Conservation (phyloP, 2,329 filamentous ascomycete genomes). For the Beauveria sp. region DNA sequence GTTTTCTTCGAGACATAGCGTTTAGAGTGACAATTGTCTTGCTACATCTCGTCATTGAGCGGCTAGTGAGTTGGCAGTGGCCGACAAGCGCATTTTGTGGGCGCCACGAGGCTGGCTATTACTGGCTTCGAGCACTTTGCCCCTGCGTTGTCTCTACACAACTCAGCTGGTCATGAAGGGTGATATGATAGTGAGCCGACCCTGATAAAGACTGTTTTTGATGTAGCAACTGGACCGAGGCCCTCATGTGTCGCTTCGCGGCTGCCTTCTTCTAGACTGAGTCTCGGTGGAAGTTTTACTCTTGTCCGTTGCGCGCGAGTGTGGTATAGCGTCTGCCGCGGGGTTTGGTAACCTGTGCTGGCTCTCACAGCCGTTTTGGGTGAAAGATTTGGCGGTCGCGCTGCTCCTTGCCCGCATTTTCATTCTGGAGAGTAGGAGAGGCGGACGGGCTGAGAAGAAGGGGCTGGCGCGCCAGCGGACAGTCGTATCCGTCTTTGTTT, state of each 20-base stretch:
- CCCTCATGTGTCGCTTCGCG: neutral
- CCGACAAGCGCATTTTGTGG: constrained; percentile 3
- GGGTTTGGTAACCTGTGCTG: neutral
- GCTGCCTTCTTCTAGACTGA: neutral
- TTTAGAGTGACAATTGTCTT: neutral
- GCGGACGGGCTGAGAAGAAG: neutral
- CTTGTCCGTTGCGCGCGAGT: neutral
- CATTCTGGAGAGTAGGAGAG: neutral
- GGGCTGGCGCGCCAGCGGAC: neutral
- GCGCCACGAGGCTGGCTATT: constrained; percentile 1
- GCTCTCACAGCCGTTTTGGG: neutral
- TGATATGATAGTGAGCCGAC: neutral
- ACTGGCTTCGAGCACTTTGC: neutral
- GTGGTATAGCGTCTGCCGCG: neutral
- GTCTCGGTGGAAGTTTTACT: neutral
- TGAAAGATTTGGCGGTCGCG: neutral
- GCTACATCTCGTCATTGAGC: neutral
- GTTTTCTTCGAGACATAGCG: neutral
- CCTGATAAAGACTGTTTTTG: neutral
- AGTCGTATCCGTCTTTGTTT: neutral
- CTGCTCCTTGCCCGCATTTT: neutral
- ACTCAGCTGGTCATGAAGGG: neutral
- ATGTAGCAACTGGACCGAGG: neutral
- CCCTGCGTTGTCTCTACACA: neutral
- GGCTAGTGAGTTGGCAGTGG: constrained; percentile 5